Conservation (phyloP, 805 yeast genomes). For the Ogataea dorogensis region DNA sequence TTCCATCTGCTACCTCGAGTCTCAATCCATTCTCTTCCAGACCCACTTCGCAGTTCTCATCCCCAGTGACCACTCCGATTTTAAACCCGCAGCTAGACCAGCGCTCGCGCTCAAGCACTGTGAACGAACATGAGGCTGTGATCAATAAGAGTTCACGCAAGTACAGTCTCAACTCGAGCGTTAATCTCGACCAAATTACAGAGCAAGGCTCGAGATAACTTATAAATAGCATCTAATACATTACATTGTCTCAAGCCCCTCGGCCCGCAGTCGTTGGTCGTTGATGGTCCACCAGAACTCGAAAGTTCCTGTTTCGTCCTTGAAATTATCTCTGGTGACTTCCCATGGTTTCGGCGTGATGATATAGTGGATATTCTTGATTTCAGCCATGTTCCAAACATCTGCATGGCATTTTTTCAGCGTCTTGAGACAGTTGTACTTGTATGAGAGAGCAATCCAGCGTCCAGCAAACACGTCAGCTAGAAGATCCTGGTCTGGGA, state of each 20-base stretch:
- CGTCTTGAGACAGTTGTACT: conserved; percentile 57
- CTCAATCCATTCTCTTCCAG: conserved; percentile 11
- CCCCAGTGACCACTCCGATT: conserved; percentile 16
- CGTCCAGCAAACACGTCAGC: conserved; percentile 50
- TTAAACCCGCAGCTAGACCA: conserved; percentile 14
- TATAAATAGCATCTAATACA: conserved; percentile 1
- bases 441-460: conserved; percentile 53
- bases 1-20: conserved; percentile 9
- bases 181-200: conserved; percentile 8
- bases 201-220: conserved; percentile 2
- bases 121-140: conserved; percentile 20
- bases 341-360: conserved; percentile 64
- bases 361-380: conserved; percentile 58
- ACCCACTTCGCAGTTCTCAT: conserved; percentile 8
- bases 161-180: conserved; percentile 9
- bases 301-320: conserved; percentile 49
- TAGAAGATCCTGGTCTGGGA: conserved; percentile 58
- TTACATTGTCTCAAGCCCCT: conserved; percentile 5
- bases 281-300: conserved; percentile 49
- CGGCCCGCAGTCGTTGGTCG: conserved; percentile 32
- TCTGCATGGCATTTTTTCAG: conserved; percentile 43
- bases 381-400: conserved; percentile 46
- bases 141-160: conserved; percentile 11
- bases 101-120: conserved; percentile 26
- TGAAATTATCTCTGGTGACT: conserved; percentile 28